Conservation (phyloP, 2,329 filamentous ascomycete species). For the Cladosporium colombiae region DNA sequence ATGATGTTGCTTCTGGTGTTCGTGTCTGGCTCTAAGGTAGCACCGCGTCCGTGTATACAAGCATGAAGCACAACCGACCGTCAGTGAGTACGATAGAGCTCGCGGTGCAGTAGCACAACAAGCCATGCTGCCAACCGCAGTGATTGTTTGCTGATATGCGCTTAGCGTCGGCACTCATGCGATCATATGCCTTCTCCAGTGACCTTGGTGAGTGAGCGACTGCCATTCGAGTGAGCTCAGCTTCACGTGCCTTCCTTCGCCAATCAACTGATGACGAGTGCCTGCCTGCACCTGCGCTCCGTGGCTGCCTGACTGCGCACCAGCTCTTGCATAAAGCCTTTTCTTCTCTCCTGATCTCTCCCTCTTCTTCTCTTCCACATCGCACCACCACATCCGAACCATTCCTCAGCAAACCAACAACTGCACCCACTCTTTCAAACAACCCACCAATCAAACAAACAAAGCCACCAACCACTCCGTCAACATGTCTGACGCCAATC, state of each 20-base stretch:
- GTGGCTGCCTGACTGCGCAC: not conserved
- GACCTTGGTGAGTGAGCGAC: not conserved
- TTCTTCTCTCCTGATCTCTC: constrained; percentile 7
- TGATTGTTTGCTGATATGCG: not conserved
- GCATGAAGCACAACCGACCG: not conserved
- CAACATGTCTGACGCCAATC: constrained; percentile 62
- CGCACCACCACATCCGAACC: constrained; percentile 9
- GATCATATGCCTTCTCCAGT: not conserved
- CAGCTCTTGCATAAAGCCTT: constrained; percentile 4
- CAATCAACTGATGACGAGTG: not conserved
- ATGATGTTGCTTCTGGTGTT: not conserved
- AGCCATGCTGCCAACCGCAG: not conserved
- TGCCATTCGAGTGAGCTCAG: not conserved
- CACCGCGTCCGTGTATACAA: not conserved
- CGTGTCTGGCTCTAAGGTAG: not conserved
- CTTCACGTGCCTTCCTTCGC: not conserved
- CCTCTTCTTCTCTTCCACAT: constrained; percentile 15
- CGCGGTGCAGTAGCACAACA: not conserved
- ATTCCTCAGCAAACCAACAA: constrained; percentile 16
- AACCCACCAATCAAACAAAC: constrained; percentile 28
- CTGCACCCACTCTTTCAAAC: constrained; percentile 22
- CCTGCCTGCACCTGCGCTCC: not conserved
- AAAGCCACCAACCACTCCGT: constrained; percentile 32
- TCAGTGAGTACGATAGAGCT: not conserved
- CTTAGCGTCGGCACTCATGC: not conserved